Conservation (phyloP, 2,329 filamentous ascomycete genomes). For the Chaetomiaceae sp. region DNA sequence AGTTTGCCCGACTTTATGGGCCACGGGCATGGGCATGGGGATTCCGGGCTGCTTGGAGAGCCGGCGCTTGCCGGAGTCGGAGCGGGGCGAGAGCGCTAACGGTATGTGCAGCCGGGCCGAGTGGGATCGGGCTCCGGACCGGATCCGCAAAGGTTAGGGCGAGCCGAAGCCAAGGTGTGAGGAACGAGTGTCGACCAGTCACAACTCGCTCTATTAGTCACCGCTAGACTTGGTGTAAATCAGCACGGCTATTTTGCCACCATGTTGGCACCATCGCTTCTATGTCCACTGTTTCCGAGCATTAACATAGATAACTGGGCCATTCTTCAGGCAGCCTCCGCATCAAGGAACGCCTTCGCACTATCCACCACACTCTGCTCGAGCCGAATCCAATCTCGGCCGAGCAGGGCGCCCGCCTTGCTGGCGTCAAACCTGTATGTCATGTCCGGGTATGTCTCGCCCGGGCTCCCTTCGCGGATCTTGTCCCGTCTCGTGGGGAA, state of each 20-base stretch:
- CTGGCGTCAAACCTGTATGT: slow-evolving; percentile 14
- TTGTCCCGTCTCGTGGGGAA: slow-evolving; percentile 3
- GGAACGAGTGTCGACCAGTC: no score
- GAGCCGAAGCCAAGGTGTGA: slow-evolving; percentile 6
- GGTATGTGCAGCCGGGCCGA: slow-evolving; percentile 7
- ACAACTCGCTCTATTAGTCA: no score
- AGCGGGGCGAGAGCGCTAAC: slow-evolving; percentile 10
- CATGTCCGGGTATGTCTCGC: slow-evolving; percentile 7
- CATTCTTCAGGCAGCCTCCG: neutral
- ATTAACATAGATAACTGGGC: neutral
- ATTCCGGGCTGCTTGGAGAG: neutral
- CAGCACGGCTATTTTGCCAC: no score
- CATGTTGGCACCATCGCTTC: no score
- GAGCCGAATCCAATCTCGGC: slow-evolving; percentile 18
- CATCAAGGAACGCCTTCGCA: slow-evolving; percentile 9
- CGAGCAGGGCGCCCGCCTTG: slow-evolving; percentile 13
- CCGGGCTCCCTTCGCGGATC: slow-evolving; percentile 6
- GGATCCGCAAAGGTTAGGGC: slow-evolving; percentile 7
- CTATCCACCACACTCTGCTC: slow-evolving; percentile 18
- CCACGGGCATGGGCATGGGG: no score
- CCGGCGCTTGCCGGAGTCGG: slow-evolving; percentile 9
- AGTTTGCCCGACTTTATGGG: no score
- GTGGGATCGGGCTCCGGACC: slow-evolving; percentile 3
- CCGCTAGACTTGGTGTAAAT: no score
- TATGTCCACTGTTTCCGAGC: no score